phyloP scores from a whole-genome alignment of 176 grass and related monocot species.

The Musa schizocarpa region DNA sequence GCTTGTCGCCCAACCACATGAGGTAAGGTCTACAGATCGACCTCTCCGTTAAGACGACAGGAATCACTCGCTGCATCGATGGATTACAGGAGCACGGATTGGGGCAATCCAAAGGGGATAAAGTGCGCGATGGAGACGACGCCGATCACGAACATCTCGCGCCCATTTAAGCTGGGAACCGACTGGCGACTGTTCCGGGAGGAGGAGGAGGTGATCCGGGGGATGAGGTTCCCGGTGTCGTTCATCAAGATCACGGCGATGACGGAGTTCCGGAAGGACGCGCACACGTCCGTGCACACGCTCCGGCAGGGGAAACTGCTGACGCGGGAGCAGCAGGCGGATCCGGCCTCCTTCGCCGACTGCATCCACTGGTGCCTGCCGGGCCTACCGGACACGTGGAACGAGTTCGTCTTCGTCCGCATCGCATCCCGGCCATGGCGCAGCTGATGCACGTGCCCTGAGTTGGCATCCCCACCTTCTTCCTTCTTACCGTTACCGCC shows the following conservation, averaged over 20 bases:
- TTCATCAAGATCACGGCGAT: slow-evolving; percentile 6
- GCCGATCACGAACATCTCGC: not conserved
- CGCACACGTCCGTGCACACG: not conserved
- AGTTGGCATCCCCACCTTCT: not conserved
- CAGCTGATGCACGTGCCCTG: not conserved
- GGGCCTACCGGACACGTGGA: not conserved
- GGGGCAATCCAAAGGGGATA: not conserved
- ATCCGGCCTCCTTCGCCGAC: not conserved
- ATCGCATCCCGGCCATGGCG: not conserved
- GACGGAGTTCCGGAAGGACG: not conserved
- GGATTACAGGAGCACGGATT: not conserved
- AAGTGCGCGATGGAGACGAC: slow-evolving; percentile 8
- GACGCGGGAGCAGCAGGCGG: slow-evolving; percentile 2
- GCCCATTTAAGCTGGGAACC: not conserved
- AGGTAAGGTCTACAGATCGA: not conserved
- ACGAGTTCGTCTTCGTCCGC: slow-evolving; percentile 1
- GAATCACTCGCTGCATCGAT: no score
- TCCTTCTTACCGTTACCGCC: not conserved
- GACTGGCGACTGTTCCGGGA: not conserved
- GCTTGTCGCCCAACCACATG: slow-evolving; percentile 1
- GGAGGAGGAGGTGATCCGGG: not conserved
- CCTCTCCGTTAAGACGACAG: no score
- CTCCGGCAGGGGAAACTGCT: not conserved
- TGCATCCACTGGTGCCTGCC: slow-evolving; percentile 5
- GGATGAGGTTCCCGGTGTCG: not conserved